Conservation (phyloP, 768 basidiomycete species). For the Porpolomopsis calyptriformis region DNA sequence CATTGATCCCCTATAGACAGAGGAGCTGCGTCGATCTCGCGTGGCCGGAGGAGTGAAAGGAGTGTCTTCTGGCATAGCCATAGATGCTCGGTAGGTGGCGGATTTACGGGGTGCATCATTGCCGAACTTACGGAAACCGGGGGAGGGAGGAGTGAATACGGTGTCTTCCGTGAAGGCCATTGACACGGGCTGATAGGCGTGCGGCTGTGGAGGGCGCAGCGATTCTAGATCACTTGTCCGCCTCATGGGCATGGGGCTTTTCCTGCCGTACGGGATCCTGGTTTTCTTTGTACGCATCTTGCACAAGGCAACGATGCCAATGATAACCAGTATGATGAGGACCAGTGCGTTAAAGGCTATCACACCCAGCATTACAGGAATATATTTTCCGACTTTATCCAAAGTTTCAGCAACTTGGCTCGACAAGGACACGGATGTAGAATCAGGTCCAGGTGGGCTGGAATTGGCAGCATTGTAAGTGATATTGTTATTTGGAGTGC, state of each 20-base stretch:
- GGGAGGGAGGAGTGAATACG: slow-evolving; percentile 45
- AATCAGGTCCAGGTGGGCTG: slow-evolving; percentile 27
- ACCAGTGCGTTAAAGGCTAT: slow-evolving; percentile 71
- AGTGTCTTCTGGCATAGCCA: slow-evolving; percentile 2
- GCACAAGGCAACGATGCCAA: slow-evolving; percentile 44
- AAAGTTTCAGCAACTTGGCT: slow-evolving; percentile 48
- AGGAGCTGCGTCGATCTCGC: background rate
- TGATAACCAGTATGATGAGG: slow-evolving; percentile 44
- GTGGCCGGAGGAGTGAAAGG: background rate
- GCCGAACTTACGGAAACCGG: slow-evolving; percentile 41
- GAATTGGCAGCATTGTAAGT: slow-evolving; percentile 48
- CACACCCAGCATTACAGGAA: slow-evolving; percentile 67
- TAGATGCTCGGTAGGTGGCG: slow-evolving; percentile 4
- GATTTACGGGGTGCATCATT: slow-evolving; percentile 13
- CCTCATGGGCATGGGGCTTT: slow-evolving; percentile 51
- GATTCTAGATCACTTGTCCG: slow-evolving; percentile 33
- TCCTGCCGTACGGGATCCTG: slow-evolving; percentile 31
- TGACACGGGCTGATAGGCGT: slow-evolving; percentile 66
- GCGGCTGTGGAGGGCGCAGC: slow-evolving; percentile 22
- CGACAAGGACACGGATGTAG: slow-evolving; percentile 43
- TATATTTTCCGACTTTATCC: slow-evolving; percentile 48
- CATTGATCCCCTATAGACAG: background rate
- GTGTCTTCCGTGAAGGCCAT: slow-evolving; percentile 53
- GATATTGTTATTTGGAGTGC: slow-evolving; percentile 52
- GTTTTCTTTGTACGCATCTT: slow-evolving; percentile 26